Conservation (phyloP, 1,284 basidiomycete genomes). For the Mycena sp. region DNA sequence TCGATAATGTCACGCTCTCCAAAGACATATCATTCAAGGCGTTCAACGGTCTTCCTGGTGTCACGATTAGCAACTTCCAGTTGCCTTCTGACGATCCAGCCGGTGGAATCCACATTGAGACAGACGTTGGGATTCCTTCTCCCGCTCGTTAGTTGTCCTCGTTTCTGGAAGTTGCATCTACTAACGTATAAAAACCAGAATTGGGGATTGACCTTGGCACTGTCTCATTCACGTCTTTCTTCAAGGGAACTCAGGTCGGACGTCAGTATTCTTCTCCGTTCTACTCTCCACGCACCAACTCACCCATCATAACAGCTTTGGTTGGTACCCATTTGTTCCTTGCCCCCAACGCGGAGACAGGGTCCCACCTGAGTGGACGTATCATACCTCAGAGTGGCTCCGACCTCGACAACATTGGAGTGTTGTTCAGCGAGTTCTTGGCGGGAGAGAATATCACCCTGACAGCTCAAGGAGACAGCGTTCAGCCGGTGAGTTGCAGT, state of each 20-base stretch:
- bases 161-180: not conserved
- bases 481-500: constrained; percentile 55
- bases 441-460: constrained; percentile 74
- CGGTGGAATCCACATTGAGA: constrained; percentile 77
- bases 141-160: constrained; percentile 60
- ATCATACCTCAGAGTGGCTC: constrained; percentile 70
- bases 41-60: constrained; percentile 75
- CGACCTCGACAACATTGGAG: constrained; percentile 65
- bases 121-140: constrained; percentile 74
- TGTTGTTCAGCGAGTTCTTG: constrained; percentile 75
- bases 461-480: constrained; percentile 66
- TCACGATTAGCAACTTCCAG: constrained; percentile 76
- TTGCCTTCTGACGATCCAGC: constrained; percentile 70
- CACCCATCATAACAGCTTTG: constrained; percentile 51
- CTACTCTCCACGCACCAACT: not conserved
- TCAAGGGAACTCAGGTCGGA: constrained; percentile 60
- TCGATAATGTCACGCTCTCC: constrained; percentile 70
- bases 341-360: constrained; percentile 58
- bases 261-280: constrained; percentile 51
- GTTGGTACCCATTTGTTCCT: constrained; percentile 61
- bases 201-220: constrained; percentile 80
- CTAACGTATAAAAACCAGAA: constrained; percentile 49
- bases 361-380: constrained; percentile 65
- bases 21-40: constrained; percentile 77
- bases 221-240: constrained; percentile 72